Conservation (phyloP, 768 basidiomycete species). For the Flagelloscypha sp. region DNA sequence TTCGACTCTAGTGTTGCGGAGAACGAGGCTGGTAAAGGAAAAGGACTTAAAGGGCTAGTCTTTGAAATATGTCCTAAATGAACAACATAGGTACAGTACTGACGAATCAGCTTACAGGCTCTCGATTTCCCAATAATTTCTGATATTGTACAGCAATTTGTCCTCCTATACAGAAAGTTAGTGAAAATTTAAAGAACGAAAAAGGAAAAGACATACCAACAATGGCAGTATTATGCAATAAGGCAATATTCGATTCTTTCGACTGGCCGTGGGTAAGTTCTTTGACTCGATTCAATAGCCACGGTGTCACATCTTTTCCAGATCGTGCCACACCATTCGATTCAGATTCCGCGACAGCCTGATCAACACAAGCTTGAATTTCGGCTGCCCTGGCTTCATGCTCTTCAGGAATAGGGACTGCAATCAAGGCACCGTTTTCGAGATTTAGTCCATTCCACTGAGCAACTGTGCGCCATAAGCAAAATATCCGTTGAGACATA, state of each 20-base stretch:
- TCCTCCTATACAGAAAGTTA: conserved; percentile 41
- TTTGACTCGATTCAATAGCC: conserved; percentile 77
- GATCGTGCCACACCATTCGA: conserved; percentile 66
- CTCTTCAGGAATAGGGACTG: conserved; percentile 79
- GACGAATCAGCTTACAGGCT: too few relatives aligned
- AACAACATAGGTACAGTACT: too few relatives aligned
- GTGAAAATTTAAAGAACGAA: not conserved
- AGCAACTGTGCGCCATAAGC: conserved; percentile 37
- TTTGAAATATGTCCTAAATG: not conserved
- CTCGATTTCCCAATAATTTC: conserved; percentile 32
- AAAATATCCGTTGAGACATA: conserved; percentile 2
- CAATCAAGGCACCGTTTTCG: conserved; percentile 73
- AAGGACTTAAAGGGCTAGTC: not conserved
- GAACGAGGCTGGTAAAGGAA: too few relatives aligned
- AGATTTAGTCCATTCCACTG: conserved; percentile 64
- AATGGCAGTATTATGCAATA: conserved; percentile 82
- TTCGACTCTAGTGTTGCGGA: too few relatives aligned
- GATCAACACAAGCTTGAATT: conserved; percentile 74
- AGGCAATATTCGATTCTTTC: conserved; percentile 70
- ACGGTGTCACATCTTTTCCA: conserved; percentile 93
- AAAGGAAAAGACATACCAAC: conserved; percentile 48
- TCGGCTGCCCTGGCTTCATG: conserved; percentile 57
- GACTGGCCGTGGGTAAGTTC: conserved; percentile 76
- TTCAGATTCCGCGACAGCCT: conserved; percentile 78
- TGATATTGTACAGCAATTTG: conserved; percentile 75